Base-by-base conservation (phyloP, 768 basidiomycete species). In the Phylloporus rhodoxanthus region DNA sequence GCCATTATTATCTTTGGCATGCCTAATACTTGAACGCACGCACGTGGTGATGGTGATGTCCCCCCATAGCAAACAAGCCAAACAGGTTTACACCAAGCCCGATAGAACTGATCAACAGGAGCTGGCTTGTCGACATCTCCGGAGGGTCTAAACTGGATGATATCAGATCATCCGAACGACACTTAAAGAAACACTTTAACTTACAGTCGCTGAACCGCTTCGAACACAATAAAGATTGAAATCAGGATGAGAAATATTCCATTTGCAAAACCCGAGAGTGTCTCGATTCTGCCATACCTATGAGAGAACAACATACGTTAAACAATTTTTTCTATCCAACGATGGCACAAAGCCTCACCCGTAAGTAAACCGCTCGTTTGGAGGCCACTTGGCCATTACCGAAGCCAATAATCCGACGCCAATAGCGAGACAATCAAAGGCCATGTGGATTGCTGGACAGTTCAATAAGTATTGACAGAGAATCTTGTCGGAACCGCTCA, bases 11-110 rank as follows among this genome's bases (percentile, higher is more conserved):
- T n/a, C 19, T 46, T 9, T 37, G 2, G 26, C 1, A 50, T n/a
- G 8, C 10, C 43, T 21, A 29, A 32, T 19, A 39, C 30, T 38
- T 42, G n/a, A 40, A 53, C 30, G 29, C 32, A 71, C 73, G 36
- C 72, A 87, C 87, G 71, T 89, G 88, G 56, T 68, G 65, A 26
- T 91, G 89, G 63, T 94, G 91, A 65, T 94, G 91, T 4, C 92
- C 93, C 5, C 96, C 96, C 77, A 96, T 99, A 1, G 96, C 96
- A 64, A 93, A 90, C 92, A 99, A 96, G 32, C 96, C 96, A 58
- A 97, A 98, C 17, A 99, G 70, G 66, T 99, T 99, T 41, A 99
- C 92, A 1, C 76, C 91, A 9, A 99, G 72, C 8, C 96, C 96
- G 23, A 97, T 67, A 4, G 84, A 80, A 53, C 91, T 95, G 45